Conservation (phyloP, 257 asterid genomes). For the Mitragyna speciosa region DNA sequence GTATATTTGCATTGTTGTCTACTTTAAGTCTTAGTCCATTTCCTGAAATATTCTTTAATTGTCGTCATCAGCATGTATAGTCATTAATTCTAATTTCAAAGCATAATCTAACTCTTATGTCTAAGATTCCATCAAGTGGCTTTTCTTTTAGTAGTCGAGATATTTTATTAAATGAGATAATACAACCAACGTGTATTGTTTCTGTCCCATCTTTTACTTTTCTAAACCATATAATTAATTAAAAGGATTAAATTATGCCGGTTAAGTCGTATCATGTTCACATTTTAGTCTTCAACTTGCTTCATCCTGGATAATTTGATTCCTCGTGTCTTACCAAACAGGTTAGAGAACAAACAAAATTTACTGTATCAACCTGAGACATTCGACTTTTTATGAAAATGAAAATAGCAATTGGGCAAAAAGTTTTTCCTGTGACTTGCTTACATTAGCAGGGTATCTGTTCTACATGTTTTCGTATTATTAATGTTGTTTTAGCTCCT, state of each 20-base stretch:
- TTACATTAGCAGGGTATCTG: too few relatives aligned
- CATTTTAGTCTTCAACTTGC: slow-evolving; percentile 15
- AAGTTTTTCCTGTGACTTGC: too few relatives aligned
- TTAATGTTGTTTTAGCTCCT: too few relatives aligned
- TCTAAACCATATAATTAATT: neutral
- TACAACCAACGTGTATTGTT: too few relatives aligned
- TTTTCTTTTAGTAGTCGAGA: slow-evolving; percentile 1
- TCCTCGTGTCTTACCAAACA: neutral
- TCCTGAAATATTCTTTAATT: too few relatives aligned
- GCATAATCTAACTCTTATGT: neutral
- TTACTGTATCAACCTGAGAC: too few relatives aligned
- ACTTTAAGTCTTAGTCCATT: neutral
- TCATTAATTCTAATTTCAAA: neutral
- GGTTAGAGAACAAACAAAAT: neutral
- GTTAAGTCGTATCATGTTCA: neutral
- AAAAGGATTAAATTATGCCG: neutral
- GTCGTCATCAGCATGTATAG: neutral
- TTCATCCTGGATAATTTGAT: neutral
- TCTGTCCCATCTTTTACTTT: neutral
- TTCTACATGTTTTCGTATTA: too few relatives aligned
- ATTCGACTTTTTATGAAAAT: too few relatives aligned
- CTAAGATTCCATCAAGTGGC: slow-evolving; percentile 2
- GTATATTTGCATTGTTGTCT: neutral
- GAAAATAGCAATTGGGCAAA: too few relatives aligned
- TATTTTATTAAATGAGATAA: neutral